Evolutionary conservation across 2,329 filamentous ascomycete genomes (phyloP), one percentile per base, ranked within the genome.

Genomic region (Penicillium psychrosexuale): DNA sequence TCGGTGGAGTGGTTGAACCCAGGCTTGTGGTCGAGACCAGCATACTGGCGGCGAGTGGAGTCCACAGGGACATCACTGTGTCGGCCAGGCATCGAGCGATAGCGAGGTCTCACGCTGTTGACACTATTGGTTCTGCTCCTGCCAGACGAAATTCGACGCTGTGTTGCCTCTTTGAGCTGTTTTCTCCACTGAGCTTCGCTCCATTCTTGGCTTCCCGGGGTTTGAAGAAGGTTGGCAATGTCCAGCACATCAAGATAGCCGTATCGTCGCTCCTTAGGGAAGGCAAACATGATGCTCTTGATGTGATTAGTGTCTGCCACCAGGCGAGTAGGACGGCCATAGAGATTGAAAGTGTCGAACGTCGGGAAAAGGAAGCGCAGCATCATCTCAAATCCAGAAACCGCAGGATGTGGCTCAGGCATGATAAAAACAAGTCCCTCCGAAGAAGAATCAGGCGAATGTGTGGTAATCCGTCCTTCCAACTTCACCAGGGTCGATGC

Each of bases 391-490:
- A 97, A 96, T 0, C 94, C 94, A 51, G 85, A 89, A 12, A 99
- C 89, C 17, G 91, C 92, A n/a, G 93, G 88, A 66, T 90, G 91
- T 1, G 88, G 84, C 72, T 99, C 94, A 4, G 94, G 94, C 92
- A 99, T 97, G 63, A 97, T 87, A 68, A 99, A 99, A 5, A 99
- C 90, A 66, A 97, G 97, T 0, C 94, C 94, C 70, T 99, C 94
- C 0, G 88, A 89, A 2, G 85, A 85, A 0, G 88, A 87, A 19
- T 90, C 85, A 8, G 89, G 86, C 0, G 88, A 87, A 74, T 97
- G 91, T 37, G 97, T 90, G 0, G 89, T 91, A 57, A 99, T 91
- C 59, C 85, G 85, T 9, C 92, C 94, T 75, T 99, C 94, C 28
- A 99, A 83, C 74, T 99, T 99, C 60, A 97, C 83, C 56, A 99